phyloP scores from a whole-genome alignment of 108 stramenopile genomes.

The Cyclotella atomus region DNA sequence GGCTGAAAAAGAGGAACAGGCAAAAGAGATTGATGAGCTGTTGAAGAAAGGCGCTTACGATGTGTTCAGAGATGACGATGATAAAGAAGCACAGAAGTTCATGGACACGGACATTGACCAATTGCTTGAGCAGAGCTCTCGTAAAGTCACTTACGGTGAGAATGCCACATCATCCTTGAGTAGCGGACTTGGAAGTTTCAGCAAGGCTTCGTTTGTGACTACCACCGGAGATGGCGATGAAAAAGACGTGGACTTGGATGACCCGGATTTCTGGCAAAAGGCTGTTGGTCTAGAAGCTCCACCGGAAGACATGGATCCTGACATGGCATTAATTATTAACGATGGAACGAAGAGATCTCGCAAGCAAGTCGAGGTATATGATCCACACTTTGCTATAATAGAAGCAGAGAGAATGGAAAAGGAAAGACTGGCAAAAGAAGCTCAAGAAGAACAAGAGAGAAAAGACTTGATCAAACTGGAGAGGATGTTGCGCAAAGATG shows the following conservation, averaged over 20 bases:
- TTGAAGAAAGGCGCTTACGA: slow-evolving; percentile 90
- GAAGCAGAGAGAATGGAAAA: slow-evolving; percentile 71
- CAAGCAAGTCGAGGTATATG: slow-evolving; percentile 83
- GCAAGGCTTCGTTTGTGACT: slow-evolving; percentile 91
- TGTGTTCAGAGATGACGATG: slow-evolving; percentile 83
- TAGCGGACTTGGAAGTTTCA: slow-evolving; percentile 82
- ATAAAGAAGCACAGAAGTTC: slow-evolving; percentile 81
- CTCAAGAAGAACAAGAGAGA: slow-evolving; percentile 72
- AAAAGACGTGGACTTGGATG: slow-evolving; percentile 92
- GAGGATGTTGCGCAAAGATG: slow-evolving; percentile 53
- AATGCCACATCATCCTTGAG: slow-evolving; percentile 58
- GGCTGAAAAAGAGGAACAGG: slow-evolving; percentile 71
- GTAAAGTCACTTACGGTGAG: slow-evolving; percentile 82
- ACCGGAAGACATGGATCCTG: slow-evolving; percentile 68
- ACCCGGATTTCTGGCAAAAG: slow-evolving; percentile 94
- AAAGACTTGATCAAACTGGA: slow-evolving; percentile 68
- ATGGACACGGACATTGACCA: slow-evolving; percentile 93
- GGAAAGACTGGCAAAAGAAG: slow-evolving; percentile 63
- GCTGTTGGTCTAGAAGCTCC: slow-evolving; percentile 79
- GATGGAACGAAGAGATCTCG: slow-evolving; percentile 77
- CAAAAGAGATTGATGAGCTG: slow-evolving; percentile 81
- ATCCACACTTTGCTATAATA: slow-evolving; percentile 70
- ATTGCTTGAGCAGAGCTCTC: slow-evolving; percentile 77
- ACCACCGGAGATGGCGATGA: slow-evolving; percentile 76
- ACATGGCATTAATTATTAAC: slow-evolving; percentile 72